These are phyloP conservation scores for Phaeosphaeria sp. DNA, from an alignment of 2,329 filamentous ascomycete species.

Conservation along the genomic window DNA sequence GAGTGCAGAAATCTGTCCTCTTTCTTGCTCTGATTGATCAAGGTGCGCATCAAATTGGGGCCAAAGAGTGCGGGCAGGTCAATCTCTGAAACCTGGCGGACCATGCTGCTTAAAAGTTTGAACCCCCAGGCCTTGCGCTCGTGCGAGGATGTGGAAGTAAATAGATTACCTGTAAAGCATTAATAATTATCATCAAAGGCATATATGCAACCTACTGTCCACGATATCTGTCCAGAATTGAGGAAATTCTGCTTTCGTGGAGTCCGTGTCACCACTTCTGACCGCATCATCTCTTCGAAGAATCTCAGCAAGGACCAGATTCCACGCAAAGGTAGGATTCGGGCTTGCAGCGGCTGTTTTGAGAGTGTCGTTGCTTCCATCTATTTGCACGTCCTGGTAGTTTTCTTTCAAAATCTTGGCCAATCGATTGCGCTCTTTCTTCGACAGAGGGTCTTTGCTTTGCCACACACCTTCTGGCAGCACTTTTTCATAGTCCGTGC, in stretches of 20 bases:
- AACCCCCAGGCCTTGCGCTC: constrained; percentile 94
- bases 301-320: constrained; percentile 68
- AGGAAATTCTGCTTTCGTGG: constrained; percentile 61
- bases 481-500: constrained; percentile 67
- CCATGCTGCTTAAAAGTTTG: constrained; percentile 79
- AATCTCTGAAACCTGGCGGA: constrained; percentile 60
- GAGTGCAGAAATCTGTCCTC: constrained; percentile 59
- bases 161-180: constrained; percentile 72
- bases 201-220: constrained; percentile 70
- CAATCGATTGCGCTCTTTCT: constrained; percentile 71
- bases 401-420: constrained; percentile 82
- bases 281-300: constrained; percentile 31
- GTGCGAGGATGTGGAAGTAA: constrained; percentile 79
- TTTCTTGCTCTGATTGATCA: constrained; percentile 46
- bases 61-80: constrained; percentile 73
- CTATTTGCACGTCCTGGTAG: constrained; percentile 58
- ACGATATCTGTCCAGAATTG: constrained; percentile 88
- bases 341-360: constrained; percentile 79
- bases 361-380: constrained; percentile 51
- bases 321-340: constrained; percentile 88
- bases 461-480: constrained; percentile 76
- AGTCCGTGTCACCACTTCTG: constrained; percentile 39
- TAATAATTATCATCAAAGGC: constrained; percentile 1
- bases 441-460: constrained; percentile 72
- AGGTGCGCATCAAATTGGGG: constrained; percentile 73